Percentiles rank a stretch among this genome's conserved stretches.
These are phyloP conservation scores for Cladosporium sp. DNA, from an alignment of 2,329 filamentous ascomycete species.

Conservation along the genomic window DNA sequence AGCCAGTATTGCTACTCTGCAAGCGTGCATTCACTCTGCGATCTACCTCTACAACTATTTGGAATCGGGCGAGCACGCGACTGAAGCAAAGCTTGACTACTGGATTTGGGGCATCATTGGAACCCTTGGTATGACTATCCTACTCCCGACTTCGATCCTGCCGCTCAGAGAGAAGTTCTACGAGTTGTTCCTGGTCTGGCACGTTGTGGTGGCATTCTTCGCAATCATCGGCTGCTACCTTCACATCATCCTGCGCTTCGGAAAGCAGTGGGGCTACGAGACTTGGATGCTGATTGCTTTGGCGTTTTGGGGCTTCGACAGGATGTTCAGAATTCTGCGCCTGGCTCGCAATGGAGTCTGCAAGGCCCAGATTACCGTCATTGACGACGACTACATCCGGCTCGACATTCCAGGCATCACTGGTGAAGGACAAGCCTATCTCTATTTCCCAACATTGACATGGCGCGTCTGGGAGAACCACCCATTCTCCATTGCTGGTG, in stretches of 20 bases:
- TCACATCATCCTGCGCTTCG: slow-evolving; percentile 38
- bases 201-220: slow-evolving; percentile 41
- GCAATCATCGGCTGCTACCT: slow-evolving; percentile 42
- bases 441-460: slow-evolving; percentile 48
- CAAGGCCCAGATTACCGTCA: slow-evolving; percentile 35
- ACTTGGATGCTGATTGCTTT: slow-evolving; percentile 43
- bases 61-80: slow-evolving; percentile 17
- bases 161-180: slow-evolving; percentile 37
- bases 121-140: slow-evolving; percentile 30
- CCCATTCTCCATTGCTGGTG: slow-evolving; percentile 45
- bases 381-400: slow-evolving; percentile 33
- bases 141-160: slow-evolving; percentile 34
- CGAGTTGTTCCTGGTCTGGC: slow-evolving; percentile 44
- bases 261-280: slow-evolving; percentile 44
- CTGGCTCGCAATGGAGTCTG: slow-evolving; percentile 37
- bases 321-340: slow-evolving; percentile 38
- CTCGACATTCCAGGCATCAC: slow-evolving; percentile 41
- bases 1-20: slow-evolving; percentile 42
- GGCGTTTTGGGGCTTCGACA: slow-evolving; percentile 47
- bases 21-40: slow-evolving; percentile 47
- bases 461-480: slow-evolving; percentile 50
- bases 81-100: slow-evolving; percentile 30
- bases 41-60: slow-evolving; percentile 33
- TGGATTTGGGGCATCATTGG: slow-evolving; percentile 45
- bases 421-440: slow-evolving; percentile 41